Evolutionary conservation across 2,329 filamentous ascomycete genomes (phyloP).

Genomic region (Phyllachora maydis): DNA sequence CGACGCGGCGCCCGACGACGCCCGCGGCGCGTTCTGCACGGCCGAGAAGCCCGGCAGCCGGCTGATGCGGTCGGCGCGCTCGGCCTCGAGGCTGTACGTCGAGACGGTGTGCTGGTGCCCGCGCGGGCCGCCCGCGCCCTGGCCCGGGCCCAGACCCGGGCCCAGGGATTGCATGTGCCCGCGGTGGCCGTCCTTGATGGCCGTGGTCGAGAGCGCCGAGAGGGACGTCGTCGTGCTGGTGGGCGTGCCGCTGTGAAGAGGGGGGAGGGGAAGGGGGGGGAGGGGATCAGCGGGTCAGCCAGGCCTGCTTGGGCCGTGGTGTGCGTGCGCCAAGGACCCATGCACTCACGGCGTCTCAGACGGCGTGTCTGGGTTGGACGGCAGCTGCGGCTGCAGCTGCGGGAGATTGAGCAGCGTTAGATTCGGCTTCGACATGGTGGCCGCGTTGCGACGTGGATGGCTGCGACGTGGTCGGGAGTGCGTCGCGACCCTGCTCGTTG

Average conservation of each 20-base stretch:
- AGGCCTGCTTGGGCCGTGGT: too few relatives aligned
- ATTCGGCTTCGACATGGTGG: conserved; percentile 12
- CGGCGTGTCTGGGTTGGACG: conserved; percentile 69
- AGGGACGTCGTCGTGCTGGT: conserved; percentile 85
- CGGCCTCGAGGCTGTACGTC: conserved; percentile 64
- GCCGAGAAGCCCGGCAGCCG: conserved; percentile 82
- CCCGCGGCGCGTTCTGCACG: conserved; percentile 54
- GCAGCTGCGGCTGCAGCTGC: too few relatives aligned
- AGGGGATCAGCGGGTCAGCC: too few relatives aligned
- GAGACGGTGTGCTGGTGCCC: conserved; percentile 39
- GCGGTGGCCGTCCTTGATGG: conserved; percentile 90
- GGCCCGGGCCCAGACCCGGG: conserved; percentile 31
- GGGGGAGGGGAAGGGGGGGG: conserved; percentile 5
- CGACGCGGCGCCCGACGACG: conserved; percentile 13
- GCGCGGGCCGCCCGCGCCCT: too few relatives aligned
- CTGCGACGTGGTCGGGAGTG: too few relatives aligned
- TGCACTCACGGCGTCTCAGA: conserved; percentile 65
- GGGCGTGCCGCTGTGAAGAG: conserved; percentile 68
- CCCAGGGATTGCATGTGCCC: conserved; percentile 57
- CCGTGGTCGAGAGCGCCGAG: conserved; percentile 77
- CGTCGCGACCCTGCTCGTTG: too few relatives aligned
- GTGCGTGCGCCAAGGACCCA: too few relatives aligned
- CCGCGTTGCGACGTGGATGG: too few relatives aligned
- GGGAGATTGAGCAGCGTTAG: conserved; percentile 71
- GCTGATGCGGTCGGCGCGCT: conserved; percentile 87